Conservation (phyloP, 176 grass and related monocot genomes). For the Cenchrus purpureus region DNA sequence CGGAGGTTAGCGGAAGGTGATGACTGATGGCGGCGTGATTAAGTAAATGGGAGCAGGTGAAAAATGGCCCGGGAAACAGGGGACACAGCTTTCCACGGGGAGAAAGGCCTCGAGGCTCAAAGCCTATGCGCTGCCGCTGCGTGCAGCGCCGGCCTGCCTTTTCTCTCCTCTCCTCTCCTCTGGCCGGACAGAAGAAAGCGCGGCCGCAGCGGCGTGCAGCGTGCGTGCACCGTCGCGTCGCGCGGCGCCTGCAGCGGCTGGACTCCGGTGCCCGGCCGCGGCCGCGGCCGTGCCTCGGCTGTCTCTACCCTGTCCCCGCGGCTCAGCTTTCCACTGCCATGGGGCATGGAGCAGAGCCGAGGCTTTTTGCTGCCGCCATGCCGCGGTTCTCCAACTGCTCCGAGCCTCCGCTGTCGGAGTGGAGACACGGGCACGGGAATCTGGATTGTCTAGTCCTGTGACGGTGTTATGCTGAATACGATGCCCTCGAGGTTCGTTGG, state of each 20-base stretch:
- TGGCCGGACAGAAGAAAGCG: neutral
- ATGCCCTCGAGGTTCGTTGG: neutral
- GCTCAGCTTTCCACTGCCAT: conserved; percentile 21
- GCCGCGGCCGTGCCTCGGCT: conserved; percentile 5
- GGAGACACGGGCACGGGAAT: conserved; percentile 29
- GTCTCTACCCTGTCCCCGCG: neutral
- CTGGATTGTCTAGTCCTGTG: neutral
- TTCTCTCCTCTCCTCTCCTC: neutral
- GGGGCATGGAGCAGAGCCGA: conserved; percentile 14
- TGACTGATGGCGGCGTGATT: neutral
- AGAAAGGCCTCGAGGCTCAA: conserved; percentile 54
- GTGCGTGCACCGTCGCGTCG: conserved; percentile 6
- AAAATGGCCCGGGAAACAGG: conserved; percentile 66
- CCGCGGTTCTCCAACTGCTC: conserved; percentile 19
- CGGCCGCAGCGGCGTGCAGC: neutral
- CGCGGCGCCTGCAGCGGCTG: neutral
- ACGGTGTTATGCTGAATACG: conserved; percentile 14
- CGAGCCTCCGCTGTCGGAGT: conserved; percentile 30
- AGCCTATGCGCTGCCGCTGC: conserved; percentile 25
- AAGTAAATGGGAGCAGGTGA: conserved; percentile 48
- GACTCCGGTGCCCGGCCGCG: neutral
- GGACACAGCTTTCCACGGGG: conserved; percentile 75
- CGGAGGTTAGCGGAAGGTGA: conserved; percentile 45
- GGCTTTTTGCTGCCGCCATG: neutral
- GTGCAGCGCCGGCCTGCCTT: conserved; percentile 9